Conservation (phyloP, 768 basidiomycete genomes). For the Hortiboletus flavorubellus region DNA sequence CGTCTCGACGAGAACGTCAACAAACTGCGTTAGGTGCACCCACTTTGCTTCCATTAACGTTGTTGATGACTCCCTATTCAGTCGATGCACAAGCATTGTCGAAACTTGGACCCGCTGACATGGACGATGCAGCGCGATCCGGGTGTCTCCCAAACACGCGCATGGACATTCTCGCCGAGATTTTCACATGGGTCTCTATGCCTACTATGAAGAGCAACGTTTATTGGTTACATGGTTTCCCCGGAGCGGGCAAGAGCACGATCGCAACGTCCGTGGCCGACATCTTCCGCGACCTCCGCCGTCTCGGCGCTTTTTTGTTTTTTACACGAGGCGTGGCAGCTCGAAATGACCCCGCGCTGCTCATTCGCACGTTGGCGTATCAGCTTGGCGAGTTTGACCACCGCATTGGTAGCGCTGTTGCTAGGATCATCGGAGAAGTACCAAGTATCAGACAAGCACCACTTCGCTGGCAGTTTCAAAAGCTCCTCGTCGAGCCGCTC, state of each 20-base stretch:
- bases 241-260: slow-evolving; percentile 37
- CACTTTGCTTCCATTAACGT: not conserved
- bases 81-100: slow-evolving; percentile 20
- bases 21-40: slow-evolving; percentile 20
- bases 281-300: slow-evolving; percentile 29
- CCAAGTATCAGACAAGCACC: slow-evolving; percentile 31
- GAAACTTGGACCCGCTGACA: slow-evolving; percentile 29
- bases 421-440: slow-evolving; percentile 21
- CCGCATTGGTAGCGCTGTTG: slow-evolving; percentile 28
- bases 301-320: slow-evolving; percentile 36
- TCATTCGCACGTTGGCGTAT: slow-evolving; percentile 35
- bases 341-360: slow-evolving; percentile 27
- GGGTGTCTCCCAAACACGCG: slow-evolving; percentile 33
- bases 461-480: slow-evolving; percentile 32
- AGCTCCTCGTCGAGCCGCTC: slow-evolving; percentile 33
- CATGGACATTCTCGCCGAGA: slow-evolving; percentile 26
- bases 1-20: slow-evolving; percentile 28
- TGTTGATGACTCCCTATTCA: slow-evolving; percentile 3
- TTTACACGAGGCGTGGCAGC: slow-evolving; percentile 32
- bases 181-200: slow-evolving; percentile 23
- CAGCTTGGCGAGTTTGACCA: slow-evolving; percentile 33
- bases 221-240: slow-evolving; percentile 35
- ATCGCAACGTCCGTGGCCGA: slow-evolving; percentile 35
- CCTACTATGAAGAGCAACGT: slow-evolving; percentile 22
- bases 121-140: slow-evolving; percentile 24